Conservation (phyloP, 495 filamentous ascomycete genomes). For the Xylaria nigripes region DNA sequence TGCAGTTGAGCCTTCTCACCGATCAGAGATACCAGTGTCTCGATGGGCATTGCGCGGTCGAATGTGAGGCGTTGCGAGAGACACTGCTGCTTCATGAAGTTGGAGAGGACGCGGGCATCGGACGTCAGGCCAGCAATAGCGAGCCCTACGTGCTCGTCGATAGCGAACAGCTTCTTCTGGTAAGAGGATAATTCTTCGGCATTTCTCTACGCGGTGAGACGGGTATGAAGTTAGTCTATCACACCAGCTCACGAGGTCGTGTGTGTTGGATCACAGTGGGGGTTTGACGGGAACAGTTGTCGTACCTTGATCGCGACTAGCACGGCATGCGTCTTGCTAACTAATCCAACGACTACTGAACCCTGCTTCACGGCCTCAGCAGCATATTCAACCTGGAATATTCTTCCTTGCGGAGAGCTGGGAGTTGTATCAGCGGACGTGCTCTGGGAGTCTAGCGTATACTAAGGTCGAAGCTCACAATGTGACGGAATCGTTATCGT, state of each 20-base stretch:
- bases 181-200: conserved; percentile 99
- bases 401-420: conserved; percentile 97
- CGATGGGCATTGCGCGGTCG: conserved; percentile 82
- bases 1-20: conserved; percentile 94
- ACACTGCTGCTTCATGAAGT: conserved; percentile 99
- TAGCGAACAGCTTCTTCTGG: conserved; percentile 97
- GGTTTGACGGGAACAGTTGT: neutral
- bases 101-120: conserved; percentile 96
- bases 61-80: conserved; percentile 92
- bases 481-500: conserved; percentile 99
- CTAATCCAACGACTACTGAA: conserved; percentile 91
- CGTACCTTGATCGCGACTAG: conserved; percentile 92
- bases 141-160: conserved; percentile 92
- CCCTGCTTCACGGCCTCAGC: conserved; percentile 98
- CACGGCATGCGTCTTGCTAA: conserved; percentile 95
- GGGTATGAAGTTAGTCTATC: conserved; percentile 6
- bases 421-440: conserved; percentile 7
- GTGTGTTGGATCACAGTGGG: neutral
- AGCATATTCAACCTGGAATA: conserved; percentile 99
- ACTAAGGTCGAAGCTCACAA: conserved; percentile 58
- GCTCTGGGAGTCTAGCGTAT: conserved; percentile 15
- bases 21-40: conserved; percentile 80
- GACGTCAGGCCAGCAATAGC: conserved; percentile 95
- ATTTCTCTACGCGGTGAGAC: conserved; percentile 58
- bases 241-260: neutral